Conservation (phyloP, 192 early-diverging fungal genomes). For the Backusella morwellensis region DNA sequence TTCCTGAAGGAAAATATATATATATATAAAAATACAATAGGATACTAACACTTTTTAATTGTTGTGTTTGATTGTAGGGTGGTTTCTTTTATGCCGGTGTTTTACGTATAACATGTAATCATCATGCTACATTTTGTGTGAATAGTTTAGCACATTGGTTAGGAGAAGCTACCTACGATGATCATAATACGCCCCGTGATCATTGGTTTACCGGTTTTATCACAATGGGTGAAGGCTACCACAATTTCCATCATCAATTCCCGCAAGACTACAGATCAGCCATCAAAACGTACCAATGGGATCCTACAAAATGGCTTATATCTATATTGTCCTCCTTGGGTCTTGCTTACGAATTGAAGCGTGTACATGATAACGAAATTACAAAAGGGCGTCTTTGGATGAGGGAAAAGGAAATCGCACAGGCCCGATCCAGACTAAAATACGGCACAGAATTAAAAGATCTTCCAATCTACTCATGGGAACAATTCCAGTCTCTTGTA, state of each 20-base stretch:
- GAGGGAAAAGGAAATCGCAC: constrained; percentile 71
- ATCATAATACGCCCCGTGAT: constrained; percentile 76
- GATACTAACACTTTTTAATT: not conserved
- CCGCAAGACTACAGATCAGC: constrained; percentile 84
- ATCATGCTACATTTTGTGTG: constrained; percentile 87
- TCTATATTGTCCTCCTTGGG: constrained; percentile 51
- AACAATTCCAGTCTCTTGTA: constrained; percentile 61
- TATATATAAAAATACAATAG: not conserved
- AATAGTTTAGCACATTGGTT: constrained; percentile 80
- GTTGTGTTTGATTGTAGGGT: constrained; percentile 33
- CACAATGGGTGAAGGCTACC: constrained; percentile 80
- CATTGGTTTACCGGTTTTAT: constrained; percentile 79
- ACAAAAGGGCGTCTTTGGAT: constrained; percentile 75
- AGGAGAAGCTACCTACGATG: constrained; percentile 77
- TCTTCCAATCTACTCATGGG: constrained; percentile 66
- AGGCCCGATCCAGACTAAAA: constrained; percentile 55
- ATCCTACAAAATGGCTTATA: constrained; percentile 88
- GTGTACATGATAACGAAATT: constrained; percentile 76
- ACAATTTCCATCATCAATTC: constrained; percentile 88
- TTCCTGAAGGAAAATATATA: not conserved
- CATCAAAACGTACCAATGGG: constrained; percentile 73
- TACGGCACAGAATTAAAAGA: constrained; percentile 72
- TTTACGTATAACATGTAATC: constrained; percentile 70
- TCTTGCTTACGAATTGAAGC: constrained; percentile 68
- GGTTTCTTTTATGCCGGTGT: constrained; percentile 78